Evolutionary conservation across 1,284 basidiomycete species (phyloP), one percentile per base, ranked within the genome.

Genomic region (Sanghuangporus weigelae): DNA sequence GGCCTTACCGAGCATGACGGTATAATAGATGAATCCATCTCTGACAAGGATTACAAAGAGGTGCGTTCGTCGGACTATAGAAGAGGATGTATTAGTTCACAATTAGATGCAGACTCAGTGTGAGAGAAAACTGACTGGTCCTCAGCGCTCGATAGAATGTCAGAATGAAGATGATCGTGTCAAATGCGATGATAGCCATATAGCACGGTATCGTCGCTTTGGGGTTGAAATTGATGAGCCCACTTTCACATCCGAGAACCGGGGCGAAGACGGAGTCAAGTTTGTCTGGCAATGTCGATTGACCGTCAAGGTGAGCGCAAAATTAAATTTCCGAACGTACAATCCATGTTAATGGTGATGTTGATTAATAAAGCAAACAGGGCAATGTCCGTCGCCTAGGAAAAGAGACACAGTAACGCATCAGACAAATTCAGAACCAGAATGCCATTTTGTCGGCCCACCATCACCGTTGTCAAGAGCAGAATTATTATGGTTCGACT

Each of bases 11-110:
- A 61, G 53, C 55, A 58, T 57, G 39, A 65, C 59, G 26, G 36
- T n/a, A 35, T 61, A 65, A 36, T 61, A 61, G 40, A 61, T 21
- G 53, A 65, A 65, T 8, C 63, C 63, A 40, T 61, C 59, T 31
- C 63, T 40, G 2, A 65, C 38, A 7, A 61, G 59, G 16, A 65
- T 50, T 14, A 40, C 61, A n/a, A 65, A 14, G 10, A 65, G 48
- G 38, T 44, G 60, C 1, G 60, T 62, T 42, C 51, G 48, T 26
- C 51, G 46, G n/a, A 59, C 57, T 63, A 54, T 2, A 12, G 31
- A n/a, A 36, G 35, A 46, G 21, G 8, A 1, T 39, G 42, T 12
- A 21, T 54, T 16, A 36, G 12, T n/a, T 56, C 35, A 14, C 10
- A 26, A 31, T 26, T 10, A 21, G 14, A 10, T 46, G 10, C n/a